Evolutionary conservation across 495 filamentous ascomycete species (phyloP).

Genomic region (Cryomyces antarcticus): DNA sequence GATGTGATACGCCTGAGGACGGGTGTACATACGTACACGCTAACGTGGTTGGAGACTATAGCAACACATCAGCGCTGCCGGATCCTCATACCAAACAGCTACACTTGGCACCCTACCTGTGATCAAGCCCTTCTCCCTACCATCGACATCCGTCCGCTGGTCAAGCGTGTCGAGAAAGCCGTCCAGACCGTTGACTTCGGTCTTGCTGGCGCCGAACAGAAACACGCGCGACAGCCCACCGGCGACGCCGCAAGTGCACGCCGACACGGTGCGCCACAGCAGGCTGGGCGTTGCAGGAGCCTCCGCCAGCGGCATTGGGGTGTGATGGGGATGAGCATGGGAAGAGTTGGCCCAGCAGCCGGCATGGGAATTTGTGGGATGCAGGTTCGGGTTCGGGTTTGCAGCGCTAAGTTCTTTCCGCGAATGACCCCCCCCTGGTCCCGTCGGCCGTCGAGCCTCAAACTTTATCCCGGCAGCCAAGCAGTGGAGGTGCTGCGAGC

Average conservation of each 20-base stretch:
- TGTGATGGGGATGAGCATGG: no score
- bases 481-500: no score
- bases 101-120: constrained; percentile 37
- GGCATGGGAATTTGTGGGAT: no score
- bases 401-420: no score
- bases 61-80: constrained; percentile 1
- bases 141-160: constrained; percentile 42
- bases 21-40: constrained; percentile 56
- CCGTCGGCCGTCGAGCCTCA: no score
- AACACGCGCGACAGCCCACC: constrained; percentile 17
- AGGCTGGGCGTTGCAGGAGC: not conserved
- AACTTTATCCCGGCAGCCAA: no score
- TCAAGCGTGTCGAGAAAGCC: constrained; percentile 60
- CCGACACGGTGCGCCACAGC: constrained; percentile 8
- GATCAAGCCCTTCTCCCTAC: constrained; percentile 55
- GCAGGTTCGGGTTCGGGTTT: no score
- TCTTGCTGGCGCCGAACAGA: constrained; percentile 15
- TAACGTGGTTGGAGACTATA: constrained; percentile 86
- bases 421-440: no score
- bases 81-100: constrained; percentile 1
- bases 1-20: not conserved
- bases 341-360: no score
- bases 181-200: constrained; percentile 49
- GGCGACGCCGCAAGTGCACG: constrained; percentile 13
- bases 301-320: not conserved